Conservation (phyloP, 352 stramenopile genomes). For the Phytopythium cucurbitacearum region DNA sequence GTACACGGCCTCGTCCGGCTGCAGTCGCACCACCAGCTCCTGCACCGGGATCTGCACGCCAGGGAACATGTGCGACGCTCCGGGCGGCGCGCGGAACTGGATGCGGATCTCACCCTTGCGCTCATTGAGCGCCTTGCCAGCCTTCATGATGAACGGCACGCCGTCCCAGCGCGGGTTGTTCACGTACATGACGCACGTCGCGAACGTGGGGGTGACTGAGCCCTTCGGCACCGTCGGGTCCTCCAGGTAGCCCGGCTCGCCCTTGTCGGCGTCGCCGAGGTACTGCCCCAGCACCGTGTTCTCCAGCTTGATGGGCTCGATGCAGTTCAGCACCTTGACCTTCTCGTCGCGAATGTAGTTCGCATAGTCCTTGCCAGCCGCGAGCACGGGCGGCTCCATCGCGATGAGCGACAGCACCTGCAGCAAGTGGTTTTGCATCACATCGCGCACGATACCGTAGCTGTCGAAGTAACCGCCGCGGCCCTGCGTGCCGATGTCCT, state of each 20-base stretch:
- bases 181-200: slow-evolving; percentile 87
- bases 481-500: slow-evolving; percentile 95
- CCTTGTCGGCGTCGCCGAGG: slow-evolving; percentile 63
- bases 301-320: slow-evolving; percentile 90
- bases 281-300: slow-evolving; percentile 99
- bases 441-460: slow-evolving; percentile 98
- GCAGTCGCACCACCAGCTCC: slow-evolving; percentile 96
- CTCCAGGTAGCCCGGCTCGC: slow-evolving; percentile 92
- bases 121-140: slow-evolving; percentile 97
- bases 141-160: slow-evolving; percentile 99
- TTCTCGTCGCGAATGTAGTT: slow-evolving; percentile 97
- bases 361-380: slow-evolving; percentile 83
- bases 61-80: slow-evolving; percentile 88
- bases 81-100: slow-evolving; percentile 94
- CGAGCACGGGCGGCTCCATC: slow-evolving; percentile 92
- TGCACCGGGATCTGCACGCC: slow-evolving; percentile 88
- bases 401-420: slow-evolving; percentile 97
- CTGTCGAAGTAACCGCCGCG: slow-evolving; percentile 97
- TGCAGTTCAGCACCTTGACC: slow-evolving; percentile 96
- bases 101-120: slow-evolving; percentile 96
- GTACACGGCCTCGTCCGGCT: slow-evolving; percentile 97
- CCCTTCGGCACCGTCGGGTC: slow-evolving; percentile 94
- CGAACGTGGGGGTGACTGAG: slow-evolving; percentile 91
- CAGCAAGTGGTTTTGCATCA: slow-evolving; percentile 99
- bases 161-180: slow-evolving; percentile 95